Base-by-base conservation (phyloP, 1,284 basidiomycete species). In the Naganishia sp. region DNA sequence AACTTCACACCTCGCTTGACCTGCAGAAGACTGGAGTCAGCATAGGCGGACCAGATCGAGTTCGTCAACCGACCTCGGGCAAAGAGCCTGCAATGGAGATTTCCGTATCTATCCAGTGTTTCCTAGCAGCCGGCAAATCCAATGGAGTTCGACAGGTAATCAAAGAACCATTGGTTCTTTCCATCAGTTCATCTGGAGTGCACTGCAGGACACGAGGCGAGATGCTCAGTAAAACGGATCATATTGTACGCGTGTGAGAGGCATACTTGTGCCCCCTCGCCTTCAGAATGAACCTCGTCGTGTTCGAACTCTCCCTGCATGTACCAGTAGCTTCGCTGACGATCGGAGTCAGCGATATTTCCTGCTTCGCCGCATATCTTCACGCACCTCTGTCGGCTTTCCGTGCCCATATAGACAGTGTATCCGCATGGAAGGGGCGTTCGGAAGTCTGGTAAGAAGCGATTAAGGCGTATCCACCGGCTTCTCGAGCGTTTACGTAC, bases 401-500 rank as follows among this genome's bases (percentile, higher is more conserved):
- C 96, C 96, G 71, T 92, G 89, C 0, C 95, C 96, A 78, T 99
- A 98, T 10, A 94, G 84, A 72, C 95, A 98, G 79, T 89, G 92
- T 39, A 56, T 61, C 23, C 60, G 54, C 60, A 56, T 43, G 17
- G 64, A 65, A 1, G 56, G 64, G 17, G 67, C 64, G 28, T 61
- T 51, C 45, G 57, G 67, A n/a, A 65, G 53, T 21, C 56, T 58
- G 56, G 10, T 7, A 10, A 3, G 35, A 13, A 39, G 2, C 35
- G 7, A 13, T 39, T 13, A 39, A 2, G 13, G 35, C 35, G 10
- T 2, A 6, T 39, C 7, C 7, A 39, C 7, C 10, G 13, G 3
- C 7, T 13, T 39, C 13, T 13, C 17, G 21, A 6, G 31, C n/a
- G 39, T 21, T 41, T 15, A 73, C 82, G 57, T 71, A 88, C 89